Conservation (phyloP, 1,284 basidiomycete genomes). For the Ganoderma leucocontextum region DNA sequence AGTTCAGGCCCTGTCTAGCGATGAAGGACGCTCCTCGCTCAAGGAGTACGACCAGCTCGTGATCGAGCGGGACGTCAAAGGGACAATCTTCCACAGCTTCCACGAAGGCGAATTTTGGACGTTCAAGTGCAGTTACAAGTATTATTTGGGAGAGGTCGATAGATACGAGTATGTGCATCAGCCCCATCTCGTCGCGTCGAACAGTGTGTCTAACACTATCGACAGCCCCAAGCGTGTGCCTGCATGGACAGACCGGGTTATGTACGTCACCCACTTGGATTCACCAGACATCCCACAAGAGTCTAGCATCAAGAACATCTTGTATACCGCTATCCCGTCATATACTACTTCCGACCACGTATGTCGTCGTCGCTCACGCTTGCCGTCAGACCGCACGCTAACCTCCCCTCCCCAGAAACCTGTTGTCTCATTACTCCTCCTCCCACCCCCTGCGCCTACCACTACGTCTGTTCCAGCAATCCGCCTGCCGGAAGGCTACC, state of each 20-base stretch:
- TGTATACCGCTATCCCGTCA: conserved; percentile 80
- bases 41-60: conserved; percentile 84
- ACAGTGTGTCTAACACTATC: conserved; percentile 1
- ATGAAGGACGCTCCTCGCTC: conserved; percentile 67
- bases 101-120: conserved; percentile 85
- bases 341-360: conserved; percentile 84
- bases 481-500: conserved; percentile 58
- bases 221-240: conserved; percentile 80
- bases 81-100: conserved; percentile 75
- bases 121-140: conserved; percentile 94
- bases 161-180: conserved; percentile 70
- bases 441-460: conserved; percentile 51
- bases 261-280: conserved; percentile 87
- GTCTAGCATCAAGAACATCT: conserved; percentile 66
- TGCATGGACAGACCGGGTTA: conserved; percentile 94
- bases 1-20: conserved; percentile 53
- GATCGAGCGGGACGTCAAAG: conserved; percentile 64
- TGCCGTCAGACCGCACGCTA: background rate
- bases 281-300: conserved; percentile 57
- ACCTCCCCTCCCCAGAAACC: conserved; percentile 62
- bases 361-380: conserved; percentile 38
- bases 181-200: background rate
- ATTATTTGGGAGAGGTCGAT: conserved; percentile 79
- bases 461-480: conserved; percentile 49
- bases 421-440: conserved; percentile 65